Base-by-base conservation (phyloP, 2,329 filamentous ascomycete genomes). In the Seiridium cupressi region DNA sequence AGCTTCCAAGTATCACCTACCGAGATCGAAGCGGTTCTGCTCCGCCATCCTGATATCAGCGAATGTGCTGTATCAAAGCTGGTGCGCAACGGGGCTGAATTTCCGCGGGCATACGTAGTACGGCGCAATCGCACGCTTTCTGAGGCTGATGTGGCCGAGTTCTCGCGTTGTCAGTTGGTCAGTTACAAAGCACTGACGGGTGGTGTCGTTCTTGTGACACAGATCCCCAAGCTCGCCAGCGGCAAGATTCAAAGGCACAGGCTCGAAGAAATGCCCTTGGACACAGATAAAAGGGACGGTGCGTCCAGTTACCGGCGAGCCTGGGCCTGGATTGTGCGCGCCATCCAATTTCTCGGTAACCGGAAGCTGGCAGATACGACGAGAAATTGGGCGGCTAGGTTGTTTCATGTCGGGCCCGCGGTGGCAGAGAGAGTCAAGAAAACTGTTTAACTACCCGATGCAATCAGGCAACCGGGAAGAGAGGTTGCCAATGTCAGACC, bases 1-100 rank as follows among this genome's bases (percentile, higher is more conserved):
- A 77, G 76, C 55, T 81, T 77, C 76, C 78, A 80, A 70, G 78
- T 81, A 1, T 72, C 78, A 3, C 80, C 80, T 0, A 75, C 78
- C 2, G 80, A 82, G 62, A 64, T 82, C n/a, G 79, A 82, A 64
- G 71, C 69, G 0, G 68, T 78, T 4, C 72, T 82, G 1, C 69
- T 81, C 4, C 72, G 74, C 48, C 78, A 81, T 64, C 75, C 76
- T 1, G 68, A 65, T 1, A 76, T 82, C 58, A 62, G 65, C 35
- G 80, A 82, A 62, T 79, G 73, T 5, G 80, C 77, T 4, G 78
- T 82, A 2, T 77, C 76, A 6, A 79, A 79, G 2, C 72, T 79
- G 38, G 72, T 71, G 3, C 70, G 69, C 18, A 72, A 75, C 57
- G 69, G 69, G n/a, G 70, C 71, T 34, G 73, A 74, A 56, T 68